A percentile compares a stretch with the other conserved stretches of the same genome.
Evolutionary conservation across 2,329 filamentous ascomycete species (phyloP).

Genomic region (Calycina herbarum): DNA sequence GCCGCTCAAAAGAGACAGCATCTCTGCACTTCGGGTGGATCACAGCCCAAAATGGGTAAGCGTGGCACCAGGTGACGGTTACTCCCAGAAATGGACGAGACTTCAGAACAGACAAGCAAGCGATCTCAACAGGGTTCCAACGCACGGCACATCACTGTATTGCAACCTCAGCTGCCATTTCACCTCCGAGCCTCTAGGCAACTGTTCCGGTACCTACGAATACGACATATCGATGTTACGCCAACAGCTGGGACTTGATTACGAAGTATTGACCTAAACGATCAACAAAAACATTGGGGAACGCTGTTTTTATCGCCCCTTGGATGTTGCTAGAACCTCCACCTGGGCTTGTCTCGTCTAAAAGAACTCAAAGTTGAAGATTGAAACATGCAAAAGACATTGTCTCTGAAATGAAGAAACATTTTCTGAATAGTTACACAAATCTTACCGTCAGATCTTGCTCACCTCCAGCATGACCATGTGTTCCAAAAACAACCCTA

Average conservation of each 20-base stretch:
- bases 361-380: not conserved
- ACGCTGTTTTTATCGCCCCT: not conserved
- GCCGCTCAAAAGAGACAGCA: not conserved
- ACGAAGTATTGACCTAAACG: not conserved
- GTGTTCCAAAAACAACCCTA: not conserved
- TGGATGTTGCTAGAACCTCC: not conserved
- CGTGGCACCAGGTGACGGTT: not conserved
- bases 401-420: not conserved
- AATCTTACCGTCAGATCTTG: conserved; percentile 5
- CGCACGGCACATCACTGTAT: conserved; percentile 2
- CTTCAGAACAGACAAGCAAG: not conserved
- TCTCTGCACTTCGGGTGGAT: not conserved
- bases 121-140: conserved; percentile 2
- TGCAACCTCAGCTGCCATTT: conserved; percentile 1
- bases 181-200: conserved; percentile 1
- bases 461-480: not conserved
- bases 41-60: not conserved
- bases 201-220: conserved; percentile 1
- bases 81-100: not conserved
- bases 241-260: not conserved
- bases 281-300: not conserved
- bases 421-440: conserved; percentile 3
- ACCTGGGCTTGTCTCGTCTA: not conserved
- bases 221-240: conserved; percentile 2
- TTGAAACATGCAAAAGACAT: not conserved